Conservation (phyloP, 768 basidiomycete genomes). For the Strobilomyces echinocephalus region DNA sequence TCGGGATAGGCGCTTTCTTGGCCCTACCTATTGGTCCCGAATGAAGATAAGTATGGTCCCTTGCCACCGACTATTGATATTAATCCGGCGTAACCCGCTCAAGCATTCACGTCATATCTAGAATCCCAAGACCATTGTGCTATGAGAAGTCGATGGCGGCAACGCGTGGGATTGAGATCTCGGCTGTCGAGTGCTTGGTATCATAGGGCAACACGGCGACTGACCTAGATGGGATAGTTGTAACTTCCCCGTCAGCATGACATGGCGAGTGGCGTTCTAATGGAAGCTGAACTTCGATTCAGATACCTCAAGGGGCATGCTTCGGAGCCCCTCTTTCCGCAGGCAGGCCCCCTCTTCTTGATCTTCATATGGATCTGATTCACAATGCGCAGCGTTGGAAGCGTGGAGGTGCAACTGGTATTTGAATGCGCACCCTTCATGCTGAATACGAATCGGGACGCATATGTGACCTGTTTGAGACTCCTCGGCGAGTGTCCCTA, state of each 20-base stretch:
- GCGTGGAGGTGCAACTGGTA: background rate
- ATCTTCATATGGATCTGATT: background rate
- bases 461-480: background rate
- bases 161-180: conserved; percentile 19
- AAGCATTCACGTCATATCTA: background rate
- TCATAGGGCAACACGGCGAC: conserved; percentile 13
- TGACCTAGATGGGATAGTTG: background rate
- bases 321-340: conserved; percentile 10
- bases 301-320: background rate
- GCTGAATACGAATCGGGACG: background rate
- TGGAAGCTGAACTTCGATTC: conserved; percentile 6
- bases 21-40: conserved; percentile 10
- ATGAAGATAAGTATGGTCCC: background rate
- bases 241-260: conserved; percentile 14
- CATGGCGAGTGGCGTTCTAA: conserved; percentile 20
- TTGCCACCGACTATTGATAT: background rate
- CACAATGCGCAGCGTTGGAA: conserved; percentile 1
- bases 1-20: conserved; percentile 5
- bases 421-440: background rate
- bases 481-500: background rate
- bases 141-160: conserved; percentile 11
- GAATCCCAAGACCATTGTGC: background rate
- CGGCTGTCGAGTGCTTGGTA: conserved; percentile 8
- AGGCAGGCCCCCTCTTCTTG: conserved; percentile 11
- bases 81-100: conserved; percentile 4